phyloP scores from a whole-genome alignment of 2,329 filamentous ascomycete genomes.

The Penicillium sp. region DNA sequence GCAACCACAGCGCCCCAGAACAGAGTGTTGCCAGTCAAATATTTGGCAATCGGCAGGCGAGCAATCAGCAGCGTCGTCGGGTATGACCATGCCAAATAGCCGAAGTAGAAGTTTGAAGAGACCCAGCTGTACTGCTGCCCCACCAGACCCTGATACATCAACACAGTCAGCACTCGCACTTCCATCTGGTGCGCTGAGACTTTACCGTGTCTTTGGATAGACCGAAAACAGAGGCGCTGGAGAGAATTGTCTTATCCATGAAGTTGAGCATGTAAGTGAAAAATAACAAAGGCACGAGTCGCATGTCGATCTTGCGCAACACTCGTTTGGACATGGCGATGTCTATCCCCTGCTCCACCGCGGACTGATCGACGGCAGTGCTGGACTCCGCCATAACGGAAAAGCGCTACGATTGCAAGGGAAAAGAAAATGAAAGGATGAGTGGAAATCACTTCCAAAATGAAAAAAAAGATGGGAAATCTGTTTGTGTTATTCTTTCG shows the following conservation, averaged over 20 bases:
- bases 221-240: conserved; percentile 61
- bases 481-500: neutral
- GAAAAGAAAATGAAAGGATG: neutral
- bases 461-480: neutral
- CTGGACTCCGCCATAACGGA: conserved; percentile 9
- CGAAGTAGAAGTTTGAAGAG: conserved; percentile 38
- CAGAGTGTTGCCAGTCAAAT: conserved; percentile 46
- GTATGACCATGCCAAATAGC: conserved; percentile 35
- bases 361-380: conserved; percentile 5
- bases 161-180: neutral
- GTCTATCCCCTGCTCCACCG: conserved; percentile 17
- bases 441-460: too few species aligned
- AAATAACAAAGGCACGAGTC: conserved; percentile 61
- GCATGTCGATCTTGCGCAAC: conserved; percentile 60
- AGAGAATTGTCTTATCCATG: conserved; percentile 64
- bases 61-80: conserved; percentile 33
- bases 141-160: conserved; percentile 15
- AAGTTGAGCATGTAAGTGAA: conserved; percentile 63
- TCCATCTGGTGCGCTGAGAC: neutral
- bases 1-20: conserved; percentile 56
- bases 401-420: neutral
- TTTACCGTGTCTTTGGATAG: conserved; percentile 51
- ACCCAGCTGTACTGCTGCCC: conserved; percentile 36
- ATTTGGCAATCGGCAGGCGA: conserved; percentile 32
- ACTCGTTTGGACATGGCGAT: conserved; percentile 35